These are phyloP conservation scores for Platanthera zijinensis DNA, from an alignment of 106 monocot species.

Conservation along the genomic window DNA sequence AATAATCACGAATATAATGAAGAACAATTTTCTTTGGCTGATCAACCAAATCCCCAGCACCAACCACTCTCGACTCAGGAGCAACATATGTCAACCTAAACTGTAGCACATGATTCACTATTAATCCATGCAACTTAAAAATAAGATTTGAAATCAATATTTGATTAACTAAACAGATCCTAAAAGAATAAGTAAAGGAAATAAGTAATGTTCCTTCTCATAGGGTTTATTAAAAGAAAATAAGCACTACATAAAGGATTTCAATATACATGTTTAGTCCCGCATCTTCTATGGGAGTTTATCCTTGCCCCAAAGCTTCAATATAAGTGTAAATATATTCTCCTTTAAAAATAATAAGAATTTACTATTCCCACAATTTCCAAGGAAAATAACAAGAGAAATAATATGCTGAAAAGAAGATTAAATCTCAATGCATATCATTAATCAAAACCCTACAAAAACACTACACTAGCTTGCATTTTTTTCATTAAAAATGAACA, in stretches of 20 bases:
- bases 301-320: too few relatives aligned
- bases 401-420: neutral
- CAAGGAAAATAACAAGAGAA: neutral
- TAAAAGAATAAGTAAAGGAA: neutral
- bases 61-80: conserved; percentile 55
- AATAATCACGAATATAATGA: conserved; percentile 49
- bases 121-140: neutral
- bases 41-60: conserved; percentile 43
- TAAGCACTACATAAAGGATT: neutral
- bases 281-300: too few relatives aligned
- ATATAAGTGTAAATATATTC: too few relatives aligned
- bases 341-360: too few relatives aligned
- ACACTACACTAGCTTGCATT: neutral
- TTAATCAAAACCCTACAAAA: neutral
- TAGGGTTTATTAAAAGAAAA: neutral
- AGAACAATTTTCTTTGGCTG: conserved; percentile 52
- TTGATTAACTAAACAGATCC: neutral
- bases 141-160: neutral
- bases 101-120: conserved; percentile 25
- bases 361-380: too few relatives aligned
- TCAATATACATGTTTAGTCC: neutral
- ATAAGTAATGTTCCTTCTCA: neutral
- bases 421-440: neutral
- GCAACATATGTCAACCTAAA: conserved; percentile 59
- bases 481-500: neutral